These are phyloP conservation scores for Fusarium tuaranense DNA, from an alignment of 2,329 filamentous ascomycete species.

Conservation along the genomic window DNA sequence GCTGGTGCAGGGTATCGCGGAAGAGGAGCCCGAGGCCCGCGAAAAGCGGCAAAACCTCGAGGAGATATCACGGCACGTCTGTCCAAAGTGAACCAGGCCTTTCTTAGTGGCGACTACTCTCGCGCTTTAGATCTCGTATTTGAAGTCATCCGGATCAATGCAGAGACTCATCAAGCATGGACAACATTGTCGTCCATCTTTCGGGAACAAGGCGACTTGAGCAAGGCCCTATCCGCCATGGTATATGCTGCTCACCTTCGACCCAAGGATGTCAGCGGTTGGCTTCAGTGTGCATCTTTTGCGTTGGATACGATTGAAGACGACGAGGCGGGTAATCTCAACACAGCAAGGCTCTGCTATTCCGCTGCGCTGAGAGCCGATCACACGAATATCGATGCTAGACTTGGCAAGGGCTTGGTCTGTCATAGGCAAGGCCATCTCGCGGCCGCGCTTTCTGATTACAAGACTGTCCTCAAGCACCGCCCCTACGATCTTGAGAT, in stretches of 20 bases:
- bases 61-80: slow-evolving; percentile 78
- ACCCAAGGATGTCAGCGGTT: slow-evolving; percentile 69
- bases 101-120: slow-evolving; percentile 70
- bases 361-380: slow-evolving; percentile 70
- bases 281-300: slow-evolving; percentile 70
- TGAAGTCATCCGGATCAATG: slow-evolving; percentile 76
- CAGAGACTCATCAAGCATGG: slow-evolving; percentile 75
- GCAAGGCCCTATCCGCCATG: slow-evolving; percentile 69
- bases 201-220: slow-evolving; percentile 67
- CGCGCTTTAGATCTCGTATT: slow-evolving; percentile 68
- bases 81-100: slow-evolving; percentile 75
- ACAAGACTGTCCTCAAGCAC: slow-evolving; percentile 65
- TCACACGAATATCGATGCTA: slow-evolving; percentile 66
- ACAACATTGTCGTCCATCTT: slow-evolving; percentile 71
- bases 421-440: slow-evolving; percentile 67
- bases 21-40: slow-evolving; percentile 58
- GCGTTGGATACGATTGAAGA: slow-evolving; percentile 63
- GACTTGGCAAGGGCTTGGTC: slow-evolving; percentile 69
- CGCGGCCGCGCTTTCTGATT: slow-evolving; percentile 67
- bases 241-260: slow-evolving; percentile 72
- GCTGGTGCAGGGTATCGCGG: slow-evolving; percentile 40
- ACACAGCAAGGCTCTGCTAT: slow-evolving; percentile 69
- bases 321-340: slow-evolving; percentile 61
- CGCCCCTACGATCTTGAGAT: slow-evolving; percentile 66
- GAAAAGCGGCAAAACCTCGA: slow-evolving; percentile 74